Evolutionary conservation across 2,329 filamentous ascomycete species (phyloP), one percentile per base, ranked within the genome.

Genomic region (Balansia obtecta): DNA sequence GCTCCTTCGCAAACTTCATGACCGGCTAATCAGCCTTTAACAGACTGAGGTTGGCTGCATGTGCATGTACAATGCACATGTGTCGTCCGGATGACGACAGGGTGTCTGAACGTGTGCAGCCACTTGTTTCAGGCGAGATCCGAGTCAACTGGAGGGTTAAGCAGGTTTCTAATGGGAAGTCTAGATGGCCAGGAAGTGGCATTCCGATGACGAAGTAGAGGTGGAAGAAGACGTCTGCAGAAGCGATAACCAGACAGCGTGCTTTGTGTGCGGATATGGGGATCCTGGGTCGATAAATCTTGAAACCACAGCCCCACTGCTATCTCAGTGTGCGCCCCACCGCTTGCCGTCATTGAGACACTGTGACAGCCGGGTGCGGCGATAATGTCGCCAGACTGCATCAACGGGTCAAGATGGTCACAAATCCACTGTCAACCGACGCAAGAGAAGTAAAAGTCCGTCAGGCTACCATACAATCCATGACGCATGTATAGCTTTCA

Each of bases 1-100:
- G 53, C 50, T 55, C 49, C 50, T 56, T 56, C 8, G 54, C 54
- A 39, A 56, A 55, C 52, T 55, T 52, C 52, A 56, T 54, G 48
- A 47, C 50, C 38, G 4, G 46, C 20, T 22, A 22, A 33, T 48
- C 52, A 50, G 48, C 46, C 45, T 22, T 41, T 52, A 33, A 40
- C 38, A 30, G 43, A 48, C 32, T 38, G 48, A 43, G 16, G 45
- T 39, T 45, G 43, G 32, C 13, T 50, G 8, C 27, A 27, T 27
- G 27, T 27, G 7, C 27, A 27, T 27, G 27, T 27, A 27, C 27
- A 27, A 27, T 27, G 27, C 7, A 27, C 27, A 27, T 27, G 27
- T 27, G 27, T 27, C 27, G 37, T 8, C 13, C 27, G n/a, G 18
- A 37, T 41, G 18, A 37, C 37, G 46, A 34, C 18, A 16, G 44